Conservation (phyloP, 306 rosid species). For the Cercis canadensis region DNA sequence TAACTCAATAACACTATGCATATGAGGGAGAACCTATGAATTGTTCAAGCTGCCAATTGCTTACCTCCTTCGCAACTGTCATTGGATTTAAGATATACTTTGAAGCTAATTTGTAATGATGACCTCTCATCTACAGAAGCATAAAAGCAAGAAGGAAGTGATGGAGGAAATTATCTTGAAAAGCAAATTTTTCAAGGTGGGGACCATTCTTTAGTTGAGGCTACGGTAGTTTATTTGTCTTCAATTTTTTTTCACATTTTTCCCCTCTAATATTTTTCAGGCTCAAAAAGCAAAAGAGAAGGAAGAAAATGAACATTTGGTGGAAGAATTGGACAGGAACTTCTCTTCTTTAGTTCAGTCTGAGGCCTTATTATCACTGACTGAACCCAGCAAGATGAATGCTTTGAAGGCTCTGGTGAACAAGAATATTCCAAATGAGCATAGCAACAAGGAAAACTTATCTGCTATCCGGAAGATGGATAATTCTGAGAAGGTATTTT, state of each 20-base stretch:
- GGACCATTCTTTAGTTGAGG: conserved; percentile 20
- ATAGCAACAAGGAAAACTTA: conserved; percentile 48
- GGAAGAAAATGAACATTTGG: conserved; percentile 74
- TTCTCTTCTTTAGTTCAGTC: conserved; percentile 67
- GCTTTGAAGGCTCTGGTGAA: conserved; percentile 73
- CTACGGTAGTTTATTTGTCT: conserved; percentile 23
- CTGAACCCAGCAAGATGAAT: conserved; percentile 70
- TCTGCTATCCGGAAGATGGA: conserved; percentile 41
- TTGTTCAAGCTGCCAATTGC: neutral
- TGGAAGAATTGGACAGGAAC: conserved; percentile 76
- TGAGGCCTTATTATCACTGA: conserved; percentile 58
- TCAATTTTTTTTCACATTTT: conserved; percentile 17
- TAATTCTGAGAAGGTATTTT: conserved; percentile 57
- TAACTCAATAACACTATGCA: neutral
- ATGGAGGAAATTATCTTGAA: conserved; percentile 81
- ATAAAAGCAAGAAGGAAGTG: conserved; percentile 88
- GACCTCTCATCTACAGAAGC: conserved; percentile 57
- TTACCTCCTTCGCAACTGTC: conserved; percentile 12
- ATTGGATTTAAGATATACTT: conserved; percentile 11
- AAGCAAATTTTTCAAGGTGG: conserved; percentile 83
- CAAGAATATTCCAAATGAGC: conserved; percentile 53
- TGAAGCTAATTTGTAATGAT: conserved; percentile 32
- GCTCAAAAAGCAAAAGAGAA: conserved; percentile 88
- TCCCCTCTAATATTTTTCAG: conserved; percentile 52
- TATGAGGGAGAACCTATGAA: neutral